Percentiles rank a stretch among this genome's conserved stretches.
Evolutionary conservation across 2,329 filamentous ascomycete genomes (phyloP).

Genomic region (Bipolaris zeicola): DNA sequence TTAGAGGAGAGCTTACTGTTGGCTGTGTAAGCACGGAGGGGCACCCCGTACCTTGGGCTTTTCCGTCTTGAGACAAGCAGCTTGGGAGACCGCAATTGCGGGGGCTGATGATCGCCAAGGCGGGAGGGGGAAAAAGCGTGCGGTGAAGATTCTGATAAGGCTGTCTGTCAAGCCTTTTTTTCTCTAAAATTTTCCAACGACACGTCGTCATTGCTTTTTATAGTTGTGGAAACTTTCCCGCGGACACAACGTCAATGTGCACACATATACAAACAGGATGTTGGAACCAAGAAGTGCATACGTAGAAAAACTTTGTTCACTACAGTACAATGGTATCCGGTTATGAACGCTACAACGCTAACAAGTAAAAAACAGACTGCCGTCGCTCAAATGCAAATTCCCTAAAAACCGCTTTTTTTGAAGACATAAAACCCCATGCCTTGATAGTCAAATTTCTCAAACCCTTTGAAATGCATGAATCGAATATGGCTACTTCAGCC

Average conservation of each 20-base stretch:
- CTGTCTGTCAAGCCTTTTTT: background rate
- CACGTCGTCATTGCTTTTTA: background rate
- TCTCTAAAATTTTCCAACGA: background rate
- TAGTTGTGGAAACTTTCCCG: background rate
- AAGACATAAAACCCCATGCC: conserved; percentile 9
- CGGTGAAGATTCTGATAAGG: conserved; percentile 6
- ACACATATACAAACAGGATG: background rate
- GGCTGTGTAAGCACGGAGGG: conserved; percentile 24
- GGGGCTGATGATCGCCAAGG: conserved; percentile 19
- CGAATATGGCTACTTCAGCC: conserved; percentile 34
- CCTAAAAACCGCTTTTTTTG: conserved; percentile 17
- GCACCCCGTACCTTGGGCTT: conserved; percentile 19
- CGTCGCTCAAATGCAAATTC: conserved; percentile 20
- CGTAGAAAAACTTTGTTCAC: conserved; percentile 1
- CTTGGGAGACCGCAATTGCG: conserved; percentile 14
- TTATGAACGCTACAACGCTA: conserved; percentile 26
- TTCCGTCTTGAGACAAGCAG: conserved; percentile 7
- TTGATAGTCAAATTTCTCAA: conserved; percentile 18
- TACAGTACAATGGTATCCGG: conserved; percentile 18
- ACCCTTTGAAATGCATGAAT: conserved; percentile 27
- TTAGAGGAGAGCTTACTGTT: conserved; percentile 12
- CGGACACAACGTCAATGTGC: background rate
- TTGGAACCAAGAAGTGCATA: background rate
- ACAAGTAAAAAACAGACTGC: conserved; percentile 13
- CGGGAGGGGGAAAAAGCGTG: background rate